These are phyloP conservation scores for Alternaria metachromatica DNA, from an alignment of 2,329 filamentous ascomycete species.

Conservation along the genomic window DNA sequence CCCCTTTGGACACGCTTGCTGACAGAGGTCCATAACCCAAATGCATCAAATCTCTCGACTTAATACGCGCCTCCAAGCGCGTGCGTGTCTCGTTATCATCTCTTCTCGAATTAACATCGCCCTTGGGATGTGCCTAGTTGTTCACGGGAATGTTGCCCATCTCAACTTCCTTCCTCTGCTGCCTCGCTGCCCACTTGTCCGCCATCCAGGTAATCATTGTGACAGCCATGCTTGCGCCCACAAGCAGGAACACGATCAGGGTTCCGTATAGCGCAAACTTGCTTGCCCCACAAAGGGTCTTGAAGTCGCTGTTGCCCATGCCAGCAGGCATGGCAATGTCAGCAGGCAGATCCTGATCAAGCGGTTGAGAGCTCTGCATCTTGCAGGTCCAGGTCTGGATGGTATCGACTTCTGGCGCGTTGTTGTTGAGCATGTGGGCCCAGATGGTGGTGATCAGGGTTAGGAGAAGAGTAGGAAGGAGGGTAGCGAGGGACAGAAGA, in stretches of 20 bases:
- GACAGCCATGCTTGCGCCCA: conserved; percentile 41
- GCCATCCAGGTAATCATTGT: conserved; percentile 46
- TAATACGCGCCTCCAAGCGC: not conserved
- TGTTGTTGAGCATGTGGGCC: conserved; percentile 47
- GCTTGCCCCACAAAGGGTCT: conserved; percentile 51
- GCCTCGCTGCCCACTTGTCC: conserved; percentile 46
- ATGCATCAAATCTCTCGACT: not conserved
- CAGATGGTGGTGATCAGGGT: conserved; percentile 52
- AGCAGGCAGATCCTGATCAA: conserved; percentile 20
- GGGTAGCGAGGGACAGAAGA: conserved; percentile 45
- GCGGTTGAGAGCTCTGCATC: conserved; percentile 38
- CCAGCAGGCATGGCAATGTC: conserved; percentile 31
- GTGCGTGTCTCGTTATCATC: not conserved
- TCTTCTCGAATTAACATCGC: not conserved
- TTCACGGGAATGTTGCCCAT: conserved; percentile 21
- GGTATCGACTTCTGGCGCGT: conserved; percentile 43
- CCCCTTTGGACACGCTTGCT: conserved; percentile 1
- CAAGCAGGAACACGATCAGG: conserved; percentile 50
- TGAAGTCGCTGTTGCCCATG: conserved; percentile 48
- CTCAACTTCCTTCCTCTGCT: conserved; percentile 43
- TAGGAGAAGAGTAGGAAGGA: conserved; percentile 47
- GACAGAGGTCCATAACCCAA: not conserved
- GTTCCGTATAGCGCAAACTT: conserved; percentile 55
- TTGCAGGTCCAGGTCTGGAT: conserved; percentile 52
- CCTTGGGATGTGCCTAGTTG: not conserved